phyloP scores from a whole-genome alignment of 2,329 filamentous ascomycete genomes.

The Pseudogymnoascus sp. region DNA sequence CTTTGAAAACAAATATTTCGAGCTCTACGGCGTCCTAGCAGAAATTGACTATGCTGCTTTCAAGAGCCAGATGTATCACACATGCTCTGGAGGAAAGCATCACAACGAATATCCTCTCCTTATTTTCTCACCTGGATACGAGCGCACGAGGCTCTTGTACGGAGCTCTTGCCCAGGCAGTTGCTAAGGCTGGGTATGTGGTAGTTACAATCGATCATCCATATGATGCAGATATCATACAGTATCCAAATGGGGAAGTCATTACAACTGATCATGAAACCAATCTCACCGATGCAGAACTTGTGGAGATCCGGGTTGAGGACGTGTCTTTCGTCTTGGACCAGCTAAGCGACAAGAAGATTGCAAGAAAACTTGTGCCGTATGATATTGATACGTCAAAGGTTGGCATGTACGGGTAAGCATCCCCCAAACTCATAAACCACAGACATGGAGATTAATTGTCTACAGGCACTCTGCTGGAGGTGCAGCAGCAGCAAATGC shows the following conservation, averaged over 20 bases:
- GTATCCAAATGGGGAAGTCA: conserved; percentile 31
- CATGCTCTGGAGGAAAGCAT: neutral
- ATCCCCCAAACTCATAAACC: neutral
- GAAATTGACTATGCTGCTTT: neutral
- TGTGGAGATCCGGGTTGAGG: conserved; percentile 21
- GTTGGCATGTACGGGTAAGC: neutral
- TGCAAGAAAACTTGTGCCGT: neutral
- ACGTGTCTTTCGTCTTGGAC: conserved; percentile 27
- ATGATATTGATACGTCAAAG: neutral
- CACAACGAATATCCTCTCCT: conserved; percentile 20
- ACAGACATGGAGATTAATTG: conserved; percentile 12
- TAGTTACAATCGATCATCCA: conserved; percentile 39
- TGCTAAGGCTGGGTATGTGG: conserved; percentile 35
- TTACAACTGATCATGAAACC: conserved; percentile 17
- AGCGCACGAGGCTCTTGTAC: conserved; percentile 34
- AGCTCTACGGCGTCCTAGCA: neutral
- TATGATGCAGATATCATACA: conserved; percentile 36
- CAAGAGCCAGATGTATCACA: neutral
- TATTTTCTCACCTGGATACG: conserved; percentile 34
- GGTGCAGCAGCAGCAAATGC: conserved; percentile 29
- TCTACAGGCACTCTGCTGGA: conserved; percentile 17
- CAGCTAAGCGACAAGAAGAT: conserved; percentile 15
- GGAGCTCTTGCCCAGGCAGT: conserved; percentile 34
- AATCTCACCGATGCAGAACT: conserved; percentile 12
- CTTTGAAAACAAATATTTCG: neutral